phyloP scores from a whole-genome alignment of 1,139 yeast genomes.

The Geotrichum carabidarum region DNA sequence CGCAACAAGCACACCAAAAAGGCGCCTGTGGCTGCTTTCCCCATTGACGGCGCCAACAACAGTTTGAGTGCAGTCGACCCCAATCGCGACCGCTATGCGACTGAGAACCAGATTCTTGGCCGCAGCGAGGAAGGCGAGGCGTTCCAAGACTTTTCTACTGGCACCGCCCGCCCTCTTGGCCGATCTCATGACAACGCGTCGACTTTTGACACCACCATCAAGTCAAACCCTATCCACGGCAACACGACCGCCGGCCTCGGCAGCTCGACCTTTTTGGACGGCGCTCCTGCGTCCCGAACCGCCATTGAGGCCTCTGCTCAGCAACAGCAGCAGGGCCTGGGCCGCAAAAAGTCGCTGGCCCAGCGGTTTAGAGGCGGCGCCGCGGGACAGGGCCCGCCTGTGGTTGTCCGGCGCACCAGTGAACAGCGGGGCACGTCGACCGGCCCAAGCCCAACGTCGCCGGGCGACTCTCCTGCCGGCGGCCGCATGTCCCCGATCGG shows the following conservation, averaged over 20 bases:
- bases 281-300: constrained; percentile 81
- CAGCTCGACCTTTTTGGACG: constrained; percentile 84
- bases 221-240: constrained; percentile 77
- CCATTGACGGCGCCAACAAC: constrained; percentile 90
- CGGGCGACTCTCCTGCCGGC: neutral
- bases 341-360: constrained; percentile 62
- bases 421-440: neutral
- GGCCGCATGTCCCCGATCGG: constrained; percentile 5
- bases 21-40: constrained; percentile 94
- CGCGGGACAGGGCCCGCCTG: constrained; percentile 14
- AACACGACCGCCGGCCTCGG: constrained; percentile 83
- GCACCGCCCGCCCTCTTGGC: constrained; percentile 8
- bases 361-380: constrained; percentile 50
- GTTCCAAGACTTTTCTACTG: constrained; percentile 25
- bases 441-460: neutral
- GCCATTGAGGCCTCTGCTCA: constrained; percentile 42
- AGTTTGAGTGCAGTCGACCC: constrained; percentile 61
- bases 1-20: constrained; percentile 69
- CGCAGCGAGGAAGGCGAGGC: constrained; percentile 34
- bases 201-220: constrained; percentile 60
- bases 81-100: constrained; percentile 38
- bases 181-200: constrained; percentile 12
- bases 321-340: constrained; percentile 28
- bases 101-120: constrained; percentile 37
- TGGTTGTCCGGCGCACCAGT: constrained; percentile 4